These are phyloP conservation scores for Hippophae gyantsensis DNA, from an alignment of 306 rosid genomes.

Conservation along the genomic window DNA sequence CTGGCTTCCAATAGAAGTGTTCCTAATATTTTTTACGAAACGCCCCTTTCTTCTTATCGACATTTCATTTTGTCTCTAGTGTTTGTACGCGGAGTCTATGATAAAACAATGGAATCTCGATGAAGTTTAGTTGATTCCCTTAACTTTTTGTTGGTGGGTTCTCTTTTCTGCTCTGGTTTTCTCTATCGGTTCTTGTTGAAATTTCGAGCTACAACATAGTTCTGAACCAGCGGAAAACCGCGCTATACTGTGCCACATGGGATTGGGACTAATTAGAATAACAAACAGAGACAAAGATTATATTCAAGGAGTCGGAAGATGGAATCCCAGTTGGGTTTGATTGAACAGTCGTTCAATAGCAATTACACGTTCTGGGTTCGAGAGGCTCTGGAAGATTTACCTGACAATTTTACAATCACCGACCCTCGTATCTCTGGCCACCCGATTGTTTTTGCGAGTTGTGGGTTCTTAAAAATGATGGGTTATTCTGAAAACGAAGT, in stretches of 20 bases:
- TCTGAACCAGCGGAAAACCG: conserved; percentile 5
- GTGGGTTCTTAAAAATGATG: conserved; percentile 61
- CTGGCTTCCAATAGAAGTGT: neutral
- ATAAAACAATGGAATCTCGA: conserved; percentile 2
- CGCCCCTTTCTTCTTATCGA: neutral
- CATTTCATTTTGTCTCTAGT: neutral
- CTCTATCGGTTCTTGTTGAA: conserved; percentile 1
- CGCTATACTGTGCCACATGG: conserved; percentile 54
- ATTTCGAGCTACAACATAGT: conserved; percentile 1
- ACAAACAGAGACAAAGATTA: conserved; percentile 27
- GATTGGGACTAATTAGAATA: conserved; percentile 50
- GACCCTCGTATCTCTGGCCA: conserved; percentile 74
- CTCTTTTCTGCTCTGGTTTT: neutral
- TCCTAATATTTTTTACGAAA: neutral
- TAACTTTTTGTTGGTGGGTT: neutral
- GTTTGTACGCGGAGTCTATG: no score
- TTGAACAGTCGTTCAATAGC: conserved; percentile 38
- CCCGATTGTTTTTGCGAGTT: conserved; percentile 86
- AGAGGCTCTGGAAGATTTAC: conserved; percentile 53
- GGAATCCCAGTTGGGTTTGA: conserved; percentile 35
- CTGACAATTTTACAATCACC: conserved; percentile 61
- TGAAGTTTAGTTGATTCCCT: neutral
- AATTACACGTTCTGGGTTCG: conserved; percentile 48
- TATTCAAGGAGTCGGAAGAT: conserved; percentile 24
- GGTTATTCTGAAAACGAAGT: conserved; percentile 65